A percentile compares a stretch with the other conserved stretches of the same genome.
Conservation (phyloP, 148 eudicot genomes). For the Vaccinium vitisidaea region DNA sequence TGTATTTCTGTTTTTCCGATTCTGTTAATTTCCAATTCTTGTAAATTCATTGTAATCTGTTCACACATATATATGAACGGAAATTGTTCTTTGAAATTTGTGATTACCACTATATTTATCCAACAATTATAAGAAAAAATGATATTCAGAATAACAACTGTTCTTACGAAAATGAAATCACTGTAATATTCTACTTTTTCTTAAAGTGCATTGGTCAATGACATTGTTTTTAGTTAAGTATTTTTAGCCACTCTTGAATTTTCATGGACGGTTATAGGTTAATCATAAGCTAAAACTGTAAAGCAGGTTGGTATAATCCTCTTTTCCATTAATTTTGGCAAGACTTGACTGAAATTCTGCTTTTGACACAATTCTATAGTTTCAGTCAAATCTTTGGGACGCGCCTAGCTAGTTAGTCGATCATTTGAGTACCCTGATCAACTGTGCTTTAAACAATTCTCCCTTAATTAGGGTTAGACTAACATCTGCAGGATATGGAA, state of each 20-base stretch:
- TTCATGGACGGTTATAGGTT: constrained; percentile 6
- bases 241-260: not conserved
- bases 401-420: not conserved
- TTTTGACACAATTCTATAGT: not conserved
- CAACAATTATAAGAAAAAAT: too few species aligned
- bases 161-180: not conserved
- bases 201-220: not conserved
- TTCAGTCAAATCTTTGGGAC: not conserved
- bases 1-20: too few species aligned
- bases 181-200: not conserved
- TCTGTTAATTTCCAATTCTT: too few species aligned
- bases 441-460: not conserved
- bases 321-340: not conserved
- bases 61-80: too few species aligned
- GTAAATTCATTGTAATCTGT: too few species aligned
- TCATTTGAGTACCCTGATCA: not conserved
- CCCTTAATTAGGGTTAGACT: not conserved
- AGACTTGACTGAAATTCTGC: not conserved
- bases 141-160: not conserved
- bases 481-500: not conserved
- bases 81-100: too few species aligned
- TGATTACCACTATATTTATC: too few species aligned
- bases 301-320: not conserved
- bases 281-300: constrained; percentile 4
- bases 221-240: not conserved